Percentiles rank a stretch among this genome's conserved stretches.
Conservation (phyloP, 1,284 basidiomycete genomes). For the Leccinum griseonigrum region DNA sequence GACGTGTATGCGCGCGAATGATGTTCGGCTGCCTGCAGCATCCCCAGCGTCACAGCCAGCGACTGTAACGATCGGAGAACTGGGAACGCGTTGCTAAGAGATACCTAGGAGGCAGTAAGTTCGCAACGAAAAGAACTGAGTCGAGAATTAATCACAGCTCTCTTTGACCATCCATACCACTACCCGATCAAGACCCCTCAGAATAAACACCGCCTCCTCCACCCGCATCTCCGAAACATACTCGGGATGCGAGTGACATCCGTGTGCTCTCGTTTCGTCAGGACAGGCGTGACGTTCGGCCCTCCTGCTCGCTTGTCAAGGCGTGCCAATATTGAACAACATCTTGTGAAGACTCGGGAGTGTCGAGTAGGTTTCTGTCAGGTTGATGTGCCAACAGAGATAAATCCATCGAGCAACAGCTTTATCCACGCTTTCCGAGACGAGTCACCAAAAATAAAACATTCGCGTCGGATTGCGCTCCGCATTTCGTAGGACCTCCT, state of each 20-base stretch:
- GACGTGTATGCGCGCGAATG: too few relatives aligned
- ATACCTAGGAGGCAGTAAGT: too few relatives aligned
- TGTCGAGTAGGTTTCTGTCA: conserved; percentile 77
- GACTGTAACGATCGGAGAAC: too few relatives aligned
- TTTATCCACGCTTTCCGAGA: neutral
- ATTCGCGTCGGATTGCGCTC: conserved; percentile 84
- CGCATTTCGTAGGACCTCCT: conserved; percentile 87
- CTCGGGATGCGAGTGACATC: conserved; percentile 64
- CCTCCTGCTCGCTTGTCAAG: conserved; percentile 72
- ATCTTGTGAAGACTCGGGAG: conserved; percentile 83
- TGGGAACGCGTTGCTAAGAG: too few relatives aligned
- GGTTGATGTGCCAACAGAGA: conserved; percentile 72
- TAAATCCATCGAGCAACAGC: neutral
- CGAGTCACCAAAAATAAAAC: conserved; percentile 80
- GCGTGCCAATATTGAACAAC: conserved; percentile 75
- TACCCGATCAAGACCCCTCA: conserved; percentile 61
- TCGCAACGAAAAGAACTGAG: too few relatives aligned
- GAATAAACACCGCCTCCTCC: conserved; percentile 82
- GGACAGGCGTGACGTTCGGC: conserved; percentile 60
- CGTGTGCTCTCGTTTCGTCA: conserved; percentile 77
- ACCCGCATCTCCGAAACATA: conserved; percentile 76
- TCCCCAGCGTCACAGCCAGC: too few relatives aligned
- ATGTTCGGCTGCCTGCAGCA: too few relatives aligned
- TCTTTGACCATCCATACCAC: conserved; percentile 12
- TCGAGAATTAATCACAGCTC: too few relatives aligned